phyloP scores from a whole-genome alignment of 129 eudicot species.

The Centella asiatica region DNA sequence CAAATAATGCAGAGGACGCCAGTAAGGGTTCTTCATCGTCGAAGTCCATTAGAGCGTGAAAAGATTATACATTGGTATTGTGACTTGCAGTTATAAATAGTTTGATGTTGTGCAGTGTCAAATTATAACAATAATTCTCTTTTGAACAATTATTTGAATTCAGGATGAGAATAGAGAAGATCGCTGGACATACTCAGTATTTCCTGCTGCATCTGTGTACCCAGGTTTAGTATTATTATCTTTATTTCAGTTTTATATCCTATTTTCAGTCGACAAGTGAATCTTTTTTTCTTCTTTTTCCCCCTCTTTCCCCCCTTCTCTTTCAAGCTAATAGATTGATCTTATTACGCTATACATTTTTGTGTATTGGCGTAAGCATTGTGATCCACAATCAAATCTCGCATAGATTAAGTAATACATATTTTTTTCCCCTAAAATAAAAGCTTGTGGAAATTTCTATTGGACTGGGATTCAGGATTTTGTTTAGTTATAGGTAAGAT shows the following conservation, averaged over 20 bases:
- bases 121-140: neutral
- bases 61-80: constrained; percentile 81
- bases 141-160: constrained; percentile 5
- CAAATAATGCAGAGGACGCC: constrained; percentile 82
- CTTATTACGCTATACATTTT: too few species aligned
- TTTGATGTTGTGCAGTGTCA: neutral
- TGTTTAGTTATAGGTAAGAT: too few species aligned
- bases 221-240: constrained; percentile 43
- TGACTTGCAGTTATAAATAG: constrained; percentile 4
- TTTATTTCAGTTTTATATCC: constrained; percentile 9
- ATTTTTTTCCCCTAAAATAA: too few species aligned
- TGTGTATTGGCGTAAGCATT: too few species aligned
- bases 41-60: constrained; percentile 93
- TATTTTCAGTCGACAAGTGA: neutral
- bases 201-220: constrained; percentile 90
- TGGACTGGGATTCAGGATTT: too few species aligned
- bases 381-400: too few species aligned
- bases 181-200: constrained; percentile 69
- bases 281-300: too few species aligned
- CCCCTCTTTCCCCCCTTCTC: too few species aligned
- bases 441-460: too few species aligned
- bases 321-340: too few species aligned
- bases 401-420: too few species aligned
- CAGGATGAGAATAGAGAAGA: constrained; percentile 91
- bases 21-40: constrained; percentile 88